Percentiles rank a stretch among this genome's conserved stretches.
Conservation (phyloP, 768 basidiomycete species). For the Lentinus tigrinus region DNA sequence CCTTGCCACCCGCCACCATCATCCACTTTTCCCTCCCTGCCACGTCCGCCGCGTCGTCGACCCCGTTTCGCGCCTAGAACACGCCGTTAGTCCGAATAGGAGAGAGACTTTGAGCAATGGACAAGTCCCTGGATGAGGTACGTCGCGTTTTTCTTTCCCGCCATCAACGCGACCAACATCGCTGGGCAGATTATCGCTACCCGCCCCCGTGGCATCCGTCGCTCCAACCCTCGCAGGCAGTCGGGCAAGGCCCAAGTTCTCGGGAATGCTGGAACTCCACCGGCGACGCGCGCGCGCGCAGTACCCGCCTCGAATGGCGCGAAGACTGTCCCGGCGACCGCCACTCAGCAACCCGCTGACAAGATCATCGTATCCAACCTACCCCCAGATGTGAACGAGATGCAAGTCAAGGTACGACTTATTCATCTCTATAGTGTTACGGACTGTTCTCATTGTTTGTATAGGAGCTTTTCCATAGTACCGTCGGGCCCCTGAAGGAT, state of each 20-base stretch:
- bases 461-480: slow-evolving; percentile 90
- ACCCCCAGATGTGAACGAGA: slow-evolving; percentile 89
- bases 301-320: slow-evolving; percentile 33
- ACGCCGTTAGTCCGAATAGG: not conserved
- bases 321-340: slow-evolving; percentile 38
- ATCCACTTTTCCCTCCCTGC: slow-evolving; percentile 21
- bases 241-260: slow-evolving; percentile 56
- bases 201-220: slow-evolving; percentile 47
- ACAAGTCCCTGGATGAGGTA: slow-evolving; percentile 84
- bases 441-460: not conserved
- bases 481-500: slow-evolving; percentile 83
- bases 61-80: slow-evolving; percentile 7
- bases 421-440: not conserved
- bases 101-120: slow-evolving; percentile 46
- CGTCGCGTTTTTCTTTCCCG: slow-evolving; percentile 26
- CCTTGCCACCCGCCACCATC: slow-evolving; percentile 33
- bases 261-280: slow-evolving; percentile 49
- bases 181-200: slow-evolving; percentile 61
- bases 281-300: slow-evolving; percentile 55
- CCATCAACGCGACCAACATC: slow-evolving; percentile 24
- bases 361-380: slow-evolving; percentile 98
- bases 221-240: slow-evolving; percentile 45
- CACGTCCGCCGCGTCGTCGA: slow-evolving; percentile 18
- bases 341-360: slow-evolving; percentile 50
- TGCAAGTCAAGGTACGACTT: slow-evolving; percentile 80